Evolutionary conservation across 2,329 filamentous ascomycete genomes (phyloP), one percentile per base, ranked within the genome.

Genomic region (Beauveria bassiana): DNA sequence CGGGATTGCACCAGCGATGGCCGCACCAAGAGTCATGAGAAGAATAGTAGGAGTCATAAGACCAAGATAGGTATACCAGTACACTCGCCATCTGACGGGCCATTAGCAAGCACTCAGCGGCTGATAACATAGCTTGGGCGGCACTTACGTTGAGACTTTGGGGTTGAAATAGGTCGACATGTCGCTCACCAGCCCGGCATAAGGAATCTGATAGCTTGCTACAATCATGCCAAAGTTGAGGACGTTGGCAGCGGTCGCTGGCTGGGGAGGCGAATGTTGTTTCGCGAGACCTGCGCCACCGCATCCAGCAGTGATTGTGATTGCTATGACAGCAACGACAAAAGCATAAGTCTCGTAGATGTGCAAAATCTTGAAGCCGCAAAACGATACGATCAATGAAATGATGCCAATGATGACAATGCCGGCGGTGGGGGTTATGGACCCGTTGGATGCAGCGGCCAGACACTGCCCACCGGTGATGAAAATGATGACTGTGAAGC

Each of bases 121-220:
- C 26, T 22, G 46, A 1, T 28, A 6, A 16, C 10, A 2, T 28
- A 6, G 10, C 10, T 22, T 26, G 1, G 10, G 34, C 18, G 4
- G 2, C 34, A 73, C 77, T 67, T 69, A 83, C 70, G 77, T 78
- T 2, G 82, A 78, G 2, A 80, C 81, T 59, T 77, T 78, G 24
- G 84, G 84, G 57, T 81, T 77, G 60, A 86, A 78, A 66, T 87
- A 88, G 0, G 83, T 84, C 0, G 82, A 82, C 61, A 87, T 81
- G 68, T 87, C 85, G 22, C 81, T 84, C 0, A 82, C 78, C 26
- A 86, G 74, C 2, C 78, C 79, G 4, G 79, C 81, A 78, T 82
- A 88, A 0, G 86, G 84, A 2, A 88, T 78, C 76, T 86, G 81
- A 68, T 86, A 87, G 0, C 82, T 82, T 0, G 85, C 83, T 4